phyloP scores from a whole-genome alignment of 805 yeast species.

The Nakazawaea molendinolei region DNA sequence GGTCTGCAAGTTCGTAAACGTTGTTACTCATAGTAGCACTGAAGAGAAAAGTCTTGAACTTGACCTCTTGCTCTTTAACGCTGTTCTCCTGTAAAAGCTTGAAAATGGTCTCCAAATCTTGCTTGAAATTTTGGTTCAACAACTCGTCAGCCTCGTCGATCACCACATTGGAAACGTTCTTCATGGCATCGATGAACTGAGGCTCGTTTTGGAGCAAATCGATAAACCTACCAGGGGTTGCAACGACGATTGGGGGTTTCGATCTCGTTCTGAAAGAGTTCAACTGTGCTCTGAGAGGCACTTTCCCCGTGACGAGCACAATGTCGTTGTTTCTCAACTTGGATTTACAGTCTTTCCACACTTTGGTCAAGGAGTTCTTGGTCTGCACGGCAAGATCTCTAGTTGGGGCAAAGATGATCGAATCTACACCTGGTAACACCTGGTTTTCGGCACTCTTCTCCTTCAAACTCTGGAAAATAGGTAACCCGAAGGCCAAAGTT shows the following conservation, averaged over 20 bases:
- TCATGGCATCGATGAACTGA: conserved; percentile 39
- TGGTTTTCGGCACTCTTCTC: conserved; percentile 23
- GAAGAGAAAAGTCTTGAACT: conserved; percentile 65
- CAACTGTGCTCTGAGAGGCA: conserved; percentile 32
- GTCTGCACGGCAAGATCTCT: conserved; percentile 88
- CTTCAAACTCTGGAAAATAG: conserved; percentile 55
- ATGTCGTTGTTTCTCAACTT: conserved; percentile 23
- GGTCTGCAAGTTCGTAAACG: conserved; percentile 59
- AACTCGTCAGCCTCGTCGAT: conserved; percentile 92
- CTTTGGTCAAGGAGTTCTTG: conserved; percentile 51
- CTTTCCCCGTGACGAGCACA: conserved; percentile 66
- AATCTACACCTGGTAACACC: conserved; percentile 34
- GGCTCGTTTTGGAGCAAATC: conserved; percentile 48
- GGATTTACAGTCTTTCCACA: conserved; percentile 23
- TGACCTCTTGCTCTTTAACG: conserved; percentile 23
- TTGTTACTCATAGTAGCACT: conserved; percentile 81
- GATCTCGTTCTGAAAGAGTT: conserved; percentile 19
- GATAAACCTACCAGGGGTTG: conserved; percentile 65
- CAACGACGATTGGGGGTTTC: conserved; percentile 63
- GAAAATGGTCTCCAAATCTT: conserved; percentile 54
- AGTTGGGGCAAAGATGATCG: conserved; percentile 80
- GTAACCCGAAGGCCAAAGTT: conserved; percentile 83
- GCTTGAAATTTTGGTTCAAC: conserved; percentile 74
- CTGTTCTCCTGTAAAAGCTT: conserved; percentile 30
- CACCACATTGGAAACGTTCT: conserved; percentile 53